Base-by-base conservation (phyloP, 768 basidiomycete genomes). In the Pleurotus tuoliensis region DNA sequence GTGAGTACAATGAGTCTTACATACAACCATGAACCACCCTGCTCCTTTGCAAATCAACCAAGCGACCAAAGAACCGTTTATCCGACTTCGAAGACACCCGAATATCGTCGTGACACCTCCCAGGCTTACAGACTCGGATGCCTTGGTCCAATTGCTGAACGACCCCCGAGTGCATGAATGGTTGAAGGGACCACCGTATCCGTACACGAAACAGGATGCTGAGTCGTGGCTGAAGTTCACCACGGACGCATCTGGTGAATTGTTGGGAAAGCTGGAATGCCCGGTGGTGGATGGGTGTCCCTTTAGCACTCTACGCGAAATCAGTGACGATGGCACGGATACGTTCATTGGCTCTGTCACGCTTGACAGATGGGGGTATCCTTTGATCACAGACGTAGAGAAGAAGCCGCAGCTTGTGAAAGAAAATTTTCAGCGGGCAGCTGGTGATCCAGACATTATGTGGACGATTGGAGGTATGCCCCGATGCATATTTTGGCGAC, bases 101-200 rank as follows among this genome's bases (percentile, higher is more conserved):
- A 58, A 66, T 58, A 80, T 84, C 50, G 75, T 82, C 55, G 64
- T 83, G 47, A 82, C 82, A 2, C 74, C 82, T 13, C 79, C 78
- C 11, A 78, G 82, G 38, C 34, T 53, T 13, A 67, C 65, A 53
- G 82, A 84, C 57, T 39, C 51, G 13, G 38, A 40, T 20, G 69
- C 65, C 20, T 68, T 67, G 22, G 56, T 62, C 15, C 61, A 65
- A 3, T 64, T 72, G 47, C 62, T 82, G 61, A 82, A 82, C 51
- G 56, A 63, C 40, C 58, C 61, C 5, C 61, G 57, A 27, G 66
- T 83, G 6, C 73, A 71, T 30, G 57, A 49, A 24, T 77, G 68
- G 73, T 52, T 45, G 66, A 69, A 4, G 73, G 76, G 0, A 76
- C 79, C 0, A 67, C 69, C 51, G 20, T 53, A 40, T 25, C 51